Percentiles rank a stretch among this genome's conserved stretches.
Evolutionary conservation across 2,329 filamentous ascomycete species (phyloP).

Genomic region (Pseudogymnoascus sp.): DNA sequence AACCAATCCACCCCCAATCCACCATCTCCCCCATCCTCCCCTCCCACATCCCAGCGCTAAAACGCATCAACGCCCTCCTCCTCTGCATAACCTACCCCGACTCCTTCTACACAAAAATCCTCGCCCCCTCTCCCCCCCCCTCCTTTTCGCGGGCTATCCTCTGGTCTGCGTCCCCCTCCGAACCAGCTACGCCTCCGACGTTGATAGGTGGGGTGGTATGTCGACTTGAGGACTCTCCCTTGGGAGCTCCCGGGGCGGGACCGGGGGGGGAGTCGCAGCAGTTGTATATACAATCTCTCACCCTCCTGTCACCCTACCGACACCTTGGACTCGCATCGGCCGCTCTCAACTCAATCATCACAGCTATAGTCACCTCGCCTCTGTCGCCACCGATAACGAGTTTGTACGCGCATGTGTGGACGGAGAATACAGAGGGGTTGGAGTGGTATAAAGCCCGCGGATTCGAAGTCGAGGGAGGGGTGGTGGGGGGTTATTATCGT

Average conservation of each 20-base stretch:
- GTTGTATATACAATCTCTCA: conserved; percentile 57
- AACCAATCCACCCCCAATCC: conserved; percentile 35
- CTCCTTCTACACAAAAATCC: conserved; percentile 49
- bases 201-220: conserved; percentile 55
- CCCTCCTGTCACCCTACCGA: conserved; percentile 55
- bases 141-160: conserved; percentile 51
- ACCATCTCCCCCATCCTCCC: conserved; percentile 42
- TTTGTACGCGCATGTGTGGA: conserved; percentile 61
- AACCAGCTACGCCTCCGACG: conserved; percentile 30
- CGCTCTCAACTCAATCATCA: conserved; percentile 35
- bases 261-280: not conserved
- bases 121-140: conserved; percentile 40
- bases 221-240: conserved; percentile 42
- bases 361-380: conserved; percentile 34
- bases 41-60: conserved; percentile 47
- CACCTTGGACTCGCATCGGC: conserved; percentile 49
- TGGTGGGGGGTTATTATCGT: conserved; percentile 50
- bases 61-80: conserved; percentile 56
- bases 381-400: conserved; percentile 31
- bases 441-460: conserved; percentile 53
- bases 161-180: conserved; percentile 38
- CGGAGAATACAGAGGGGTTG: conserved; percentile 53
- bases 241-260: too few relatives aligned
- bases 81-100: conserved; percentile 57
- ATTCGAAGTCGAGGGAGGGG: conserved; percentile 39